Percentiles rank a stretch among this genome's conserved stretches.
Evolutionary conservation across 2,329 filamentous ascomycete genomes (phyloP).

Genomic region (Arthrobotrys sinensis): DNA sequence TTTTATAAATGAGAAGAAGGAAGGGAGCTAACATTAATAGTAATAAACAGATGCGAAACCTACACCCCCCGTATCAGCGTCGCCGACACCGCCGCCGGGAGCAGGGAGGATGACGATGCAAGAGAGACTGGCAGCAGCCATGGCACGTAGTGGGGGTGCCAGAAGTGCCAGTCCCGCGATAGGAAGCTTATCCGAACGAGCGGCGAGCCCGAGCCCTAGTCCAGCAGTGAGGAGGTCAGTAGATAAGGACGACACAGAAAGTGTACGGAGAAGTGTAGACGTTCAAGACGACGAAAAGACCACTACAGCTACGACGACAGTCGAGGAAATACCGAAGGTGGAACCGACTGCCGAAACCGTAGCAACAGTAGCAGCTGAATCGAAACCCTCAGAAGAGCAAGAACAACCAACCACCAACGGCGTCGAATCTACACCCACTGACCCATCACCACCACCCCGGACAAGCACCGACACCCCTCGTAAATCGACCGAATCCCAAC

Average conservation of each 20-base stretch:
- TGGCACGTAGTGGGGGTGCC: conserved; percentile 78
- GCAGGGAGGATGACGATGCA: conserved; percentile 73
- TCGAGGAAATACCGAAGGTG: conserved; percentile 56
- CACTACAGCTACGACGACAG: conserved; percentile 31
- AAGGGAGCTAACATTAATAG: neutral
- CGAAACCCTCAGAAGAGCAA: conserved; percentile 67
- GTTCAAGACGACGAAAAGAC: conserved; percentile 61
- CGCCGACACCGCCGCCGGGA: conserved; percentile 74
- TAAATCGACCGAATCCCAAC: conserved; percentile 40
- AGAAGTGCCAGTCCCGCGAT: conserved; percentile 70
- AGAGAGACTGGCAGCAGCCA: conserved; percentile 88
- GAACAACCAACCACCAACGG: conserved; percentile 64
- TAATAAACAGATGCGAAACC: conserved; percentile 48
- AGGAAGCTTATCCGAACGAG: conserved; percentile 71
- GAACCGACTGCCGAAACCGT: conserved; percentile 55
- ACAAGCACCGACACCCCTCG: conserved; percentile 45
- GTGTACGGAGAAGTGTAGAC: conserved; percentile 64
- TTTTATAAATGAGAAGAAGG: neutral
- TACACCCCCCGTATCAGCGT: conserved; percentile 52
- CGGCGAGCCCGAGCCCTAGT: conserved; percentile 69
- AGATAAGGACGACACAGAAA: conserved; percentile 22
- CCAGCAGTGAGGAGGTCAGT: conserved; percentile 67
- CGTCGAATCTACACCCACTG: conserved; percentile 6
- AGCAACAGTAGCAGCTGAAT: neutral
- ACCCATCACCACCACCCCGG: conserved; percentile 23